Conservation (phyloP, 2,329 filamentous ascomycete species). For the Penicillium frequentans region DNA sequence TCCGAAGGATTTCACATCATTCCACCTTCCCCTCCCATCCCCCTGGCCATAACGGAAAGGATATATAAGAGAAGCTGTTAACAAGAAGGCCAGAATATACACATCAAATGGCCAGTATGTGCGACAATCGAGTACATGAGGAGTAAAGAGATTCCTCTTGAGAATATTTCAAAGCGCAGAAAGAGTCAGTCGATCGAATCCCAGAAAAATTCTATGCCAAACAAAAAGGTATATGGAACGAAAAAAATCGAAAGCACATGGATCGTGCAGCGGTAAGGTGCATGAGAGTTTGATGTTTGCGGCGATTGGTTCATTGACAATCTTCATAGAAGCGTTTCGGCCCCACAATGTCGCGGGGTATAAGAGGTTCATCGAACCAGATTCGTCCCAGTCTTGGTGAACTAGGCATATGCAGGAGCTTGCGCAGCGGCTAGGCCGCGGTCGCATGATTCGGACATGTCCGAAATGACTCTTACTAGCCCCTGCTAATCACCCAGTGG, state of each 20-base stretch:
- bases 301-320: not conserved
- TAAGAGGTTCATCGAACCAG: not conserved
- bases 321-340: not conserved
- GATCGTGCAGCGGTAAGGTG: not conserved
- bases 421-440: slow-evolving; percentile 10
- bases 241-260: not conserved
- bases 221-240: slow-evolving; percentile 10
- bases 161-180: not conserved
- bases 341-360: not conserved
- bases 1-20: slow-evolving; percentile 2
- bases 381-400: not conserved
- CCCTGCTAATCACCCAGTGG: slow-evolving; percentile 6
- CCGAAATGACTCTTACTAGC: slow-evolving; percentile 1
- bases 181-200: not conserved
- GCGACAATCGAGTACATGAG: slow-evolving; percentile 7
- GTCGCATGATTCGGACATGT: slow-evolving; percentile 8
- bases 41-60: slow-evolving; percentile 12
- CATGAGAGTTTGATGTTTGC: not conserved
- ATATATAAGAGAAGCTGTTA: slow-evolving; percentile 1
- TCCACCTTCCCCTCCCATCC: slow-evolving; percentile 3
- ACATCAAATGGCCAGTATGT: slow-evolving; percentile 12
- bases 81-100: slow-evolving; percentile 14
- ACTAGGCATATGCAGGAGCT: not conserved
- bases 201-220: slow-evolving; percentile 3
- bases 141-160: not conserved